These are phyloP conservation scores for Hibiscus tridactylites DNA, from an alignment of 345 rosid species.

Conservation along the genomic window DNA sequence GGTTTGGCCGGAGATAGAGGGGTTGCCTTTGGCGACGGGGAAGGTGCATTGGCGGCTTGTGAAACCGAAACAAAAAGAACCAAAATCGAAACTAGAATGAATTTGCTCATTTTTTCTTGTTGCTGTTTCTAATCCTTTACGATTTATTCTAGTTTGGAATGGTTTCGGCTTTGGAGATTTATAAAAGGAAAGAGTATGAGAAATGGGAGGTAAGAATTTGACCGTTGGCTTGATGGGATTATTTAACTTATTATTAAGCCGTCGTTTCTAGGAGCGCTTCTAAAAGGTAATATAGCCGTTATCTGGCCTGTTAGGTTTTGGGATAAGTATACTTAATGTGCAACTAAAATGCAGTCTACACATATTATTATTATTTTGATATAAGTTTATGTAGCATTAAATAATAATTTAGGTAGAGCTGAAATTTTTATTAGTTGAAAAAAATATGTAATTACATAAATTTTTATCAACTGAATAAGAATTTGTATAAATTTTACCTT, in stretches of 20 bases:
- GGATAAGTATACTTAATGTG: no score
- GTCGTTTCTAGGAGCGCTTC: no score
- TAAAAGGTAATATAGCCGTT: background rate
- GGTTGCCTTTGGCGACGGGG: constrained; percentile 19
- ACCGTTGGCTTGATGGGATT: constrained; percentile 37
- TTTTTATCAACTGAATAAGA: no score
- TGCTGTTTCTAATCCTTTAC: background rate
- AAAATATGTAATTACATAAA: no score
- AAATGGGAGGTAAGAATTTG: constrained; percentile 15
- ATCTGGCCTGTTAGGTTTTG: background rate
- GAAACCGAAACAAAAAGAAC: constrained; percentile 17
- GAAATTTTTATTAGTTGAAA: no score
- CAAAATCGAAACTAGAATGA: constrained; percentile 10
- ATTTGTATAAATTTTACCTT: no score
- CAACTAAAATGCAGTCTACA: no score
- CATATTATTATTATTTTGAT: no score
- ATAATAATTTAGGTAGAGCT: no score
- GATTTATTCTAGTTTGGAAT: background rate
- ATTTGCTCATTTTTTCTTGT: constrained; percentile 17
- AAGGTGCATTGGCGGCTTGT: constrained; percentile 33
- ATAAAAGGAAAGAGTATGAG: background rate
- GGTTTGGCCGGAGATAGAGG: constrained; percentile 19
- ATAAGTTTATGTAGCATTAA: no score
- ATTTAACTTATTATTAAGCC: no score
- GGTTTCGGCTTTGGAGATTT: background rate